phyloP scores from a whole-genome alignment of 2,329 filamentous ascomycete species.

The Cladosporium sp. region DNA sequence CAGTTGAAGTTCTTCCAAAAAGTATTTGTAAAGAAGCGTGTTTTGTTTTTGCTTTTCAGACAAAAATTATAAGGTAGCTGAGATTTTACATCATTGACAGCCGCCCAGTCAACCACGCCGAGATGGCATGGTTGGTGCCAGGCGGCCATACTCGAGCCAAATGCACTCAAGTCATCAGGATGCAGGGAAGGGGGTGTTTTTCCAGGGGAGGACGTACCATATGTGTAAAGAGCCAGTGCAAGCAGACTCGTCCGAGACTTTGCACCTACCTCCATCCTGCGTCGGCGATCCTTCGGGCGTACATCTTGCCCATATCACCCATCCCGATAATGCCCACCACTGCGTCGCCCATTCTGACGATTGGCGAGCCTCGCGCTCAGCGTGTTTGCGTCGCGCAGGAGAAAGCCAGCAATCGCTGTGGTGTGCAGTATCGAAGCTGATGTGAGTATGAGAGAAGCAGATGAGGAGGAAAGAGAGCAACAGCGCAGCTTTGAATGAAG shows the following conservation, averaged over 20 bases:
- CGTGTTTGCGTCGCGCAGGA: background rate
- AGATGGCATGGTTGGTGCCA: constrained; percentile 65
- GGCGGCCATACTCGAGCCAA: constrained; percentile 97
- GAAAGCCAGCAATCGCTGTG: background rate
- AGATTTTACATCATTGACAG: constrained; percentile 98
- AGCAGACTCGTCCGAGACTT: constrained; percentile 6
- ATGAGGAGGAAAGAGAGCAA: background rate
- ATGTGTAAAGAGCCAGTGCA: constrained; percentile 9
- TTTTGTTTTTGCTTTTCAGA: constrained; percentile 63
- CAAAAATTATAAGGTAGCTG: constrained; percentile 90
- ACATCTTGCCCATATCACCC: constrained; percentile 99
- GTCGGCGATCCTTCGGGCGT: constrained; percentile 78
- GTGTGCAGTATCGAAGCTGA: background rate
- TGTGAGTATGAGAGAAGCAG: background rate
- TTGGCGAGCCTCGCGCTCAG: constrained; percentile 8
- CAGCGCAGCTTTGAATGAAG: constrained; percentile 2
- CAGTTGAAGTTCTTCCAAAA: constrained; percentile 12
- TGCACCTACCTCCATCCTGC: constrained; percentile 90
- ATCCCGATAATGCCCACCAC: constrained; percentile 94
- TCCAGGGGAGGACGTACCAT: constrained; percentile 33
- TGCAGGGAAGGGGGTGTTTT: constrained; percentile 28
- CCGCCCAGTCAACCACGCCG: constrained; percentile 54
- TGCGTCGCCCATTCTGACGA: constrained; percentile 58
- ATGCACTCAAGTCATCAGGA: constrained; percentile 99
- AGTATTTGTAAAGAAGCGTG: constrained; percentile 7